A percentile compares a stretch with the other conserved stretches of the same genome.
Conservation (phyloP, 768 basidiomycete species). For the Inosperma sp. region DNA sequence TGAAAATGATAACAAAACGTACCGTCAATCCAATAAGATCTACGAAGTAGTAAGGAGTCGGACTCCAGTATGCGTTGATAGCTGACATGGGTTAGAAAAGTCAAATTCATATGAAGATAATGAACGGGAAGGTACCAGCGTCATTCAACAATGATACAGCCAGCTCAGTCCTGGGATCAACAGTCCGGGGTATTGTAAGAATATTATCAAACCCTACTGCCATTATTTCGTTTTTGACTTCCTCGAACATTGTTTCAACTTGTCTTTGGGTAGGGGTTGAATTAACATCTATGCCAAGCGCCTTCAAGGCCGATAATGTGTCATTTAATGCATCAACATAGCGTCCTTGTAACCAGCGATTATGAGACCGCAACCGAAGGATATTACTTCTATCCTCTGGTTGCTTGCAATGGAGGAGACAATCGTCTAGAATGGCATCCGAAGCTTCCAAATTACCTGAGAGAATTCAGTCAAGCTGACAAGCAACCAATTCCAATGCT, state of each 20-base stretch:
- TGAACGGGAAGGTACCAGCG: conserved; percentile 40
- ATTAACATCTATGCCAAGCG: conserved; percentile 59
- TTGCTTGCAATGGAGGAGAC: conserved; percentile 42
- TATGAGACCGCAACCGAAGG: conserved; percentile 56
- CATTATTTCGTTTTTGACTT: conserved; percentile 66
- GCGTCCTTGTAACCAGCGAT: conserved; percentile 57
- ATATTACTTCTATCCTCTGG: conserved; percentile 54
- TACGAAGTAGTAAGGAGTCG: conserved; percentile 47
- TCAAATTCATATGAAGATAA: neutral
- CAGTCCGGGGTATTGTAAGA: conserved; percentile 54
- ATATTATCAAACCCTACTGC: conserved; percentile 68
- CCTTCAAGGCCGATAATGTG: conserved; percentile 53
- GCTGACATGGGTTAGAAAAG: conserved; percentile 32
- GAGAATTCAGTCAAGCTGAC: neutral
- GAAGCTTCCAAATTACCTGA: conserved; percentile 53
- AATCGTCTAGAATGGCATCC: conserved; percentile 50
- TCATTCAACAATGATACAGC: conserved; percentile 66
- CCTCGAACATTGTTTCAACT: conserved; percentile 62
- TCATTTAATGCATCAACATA: conserved; percentile 54
- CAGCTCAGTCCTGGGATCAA: conserved; percentile 55
- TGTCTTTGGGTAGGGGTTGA: conserved; percentile 47
- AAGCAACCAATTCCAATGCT: neutral
- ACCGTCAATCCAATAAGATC: conserved; percentile 68
- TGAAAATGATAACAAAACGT: conserved; percentile 19
- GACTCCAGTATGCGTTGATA: conserved; percentile 69